Percentiles rank a stretch among this genome's conserved stretches.
Evolutionary conservation across 257 asterid genomes (phyloP).

Genomic region (Hygrophila difformis): DNA sequence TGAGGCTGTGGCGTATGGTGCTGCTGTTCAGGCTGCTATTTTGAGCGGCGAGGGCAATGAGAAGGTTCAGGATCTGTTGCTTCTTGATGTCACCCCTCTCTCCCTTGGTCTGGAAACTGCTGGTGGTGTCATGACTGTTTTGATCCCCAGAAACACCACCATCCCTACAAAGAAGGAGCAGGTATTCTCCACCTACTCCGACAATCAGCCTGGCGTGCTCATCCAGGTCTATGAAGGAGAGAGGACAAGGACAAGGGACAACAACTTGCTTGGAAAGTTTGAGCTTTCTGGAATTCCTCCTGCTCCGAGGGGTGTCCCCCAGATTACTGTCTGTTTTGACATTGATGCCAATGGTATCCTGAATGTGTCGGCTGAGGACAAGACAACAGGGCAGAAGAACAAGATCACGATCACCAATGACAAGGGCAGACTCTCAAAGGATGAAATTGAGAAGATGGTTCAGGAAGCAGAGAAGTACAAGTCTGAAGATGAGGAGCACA

Average conservation of each 20-base stretch:
- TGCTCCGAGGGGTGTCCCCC: constrained; percentile 34
- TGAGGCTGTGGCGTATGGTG: constrained; percentile 39
- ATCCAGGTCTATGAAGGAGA: constrained; percentile 36
- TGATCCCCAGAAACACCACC: constrained; percentile 33
- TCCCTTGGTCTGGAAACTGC: constrained; percentile 29
- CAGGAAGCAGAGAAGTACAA: constrained; percentile 41
- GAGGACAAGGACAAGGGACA: constrained; percentile 29
- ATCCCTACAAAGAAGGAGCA: constrained; percentile 43
- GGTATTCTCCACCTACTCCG: constrained; percentile 25
- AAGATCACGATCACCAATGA: constrained; percentile 41
- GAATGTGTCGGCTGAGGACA: constrained; percentile 35
- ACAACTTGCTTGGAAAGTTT: constrained; percentile 29
- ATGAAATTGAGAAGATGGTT: constrained; percentile 36
- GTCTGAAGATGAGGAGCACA: constrained; percentile 37
- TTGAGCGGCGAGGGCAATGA: constrained; percentile 33
- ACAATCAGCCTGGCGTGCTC: constrained; percentile 31
- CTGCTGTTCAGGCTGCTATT: constrained; percentile 35
- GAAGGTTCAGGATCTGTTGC: constrained; percentile 31
- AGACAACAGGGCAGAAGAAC: constrained; percentile 39
- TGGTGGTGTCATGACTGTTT: constrained; percentile 31
- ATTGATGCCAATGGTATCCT: constrained; percentile 35
- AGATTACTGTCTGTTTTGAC: constrained; percentile 28
- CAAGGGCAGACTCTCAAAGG: constrained; percentile 34
- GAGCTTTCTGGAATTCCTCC: constrained; percentile 31
- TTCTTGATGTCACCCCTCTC: constrained; percentile 29